Conservation (phyloP, 164 flowering plant species). For the Magnolia changhungtana region DNA sequence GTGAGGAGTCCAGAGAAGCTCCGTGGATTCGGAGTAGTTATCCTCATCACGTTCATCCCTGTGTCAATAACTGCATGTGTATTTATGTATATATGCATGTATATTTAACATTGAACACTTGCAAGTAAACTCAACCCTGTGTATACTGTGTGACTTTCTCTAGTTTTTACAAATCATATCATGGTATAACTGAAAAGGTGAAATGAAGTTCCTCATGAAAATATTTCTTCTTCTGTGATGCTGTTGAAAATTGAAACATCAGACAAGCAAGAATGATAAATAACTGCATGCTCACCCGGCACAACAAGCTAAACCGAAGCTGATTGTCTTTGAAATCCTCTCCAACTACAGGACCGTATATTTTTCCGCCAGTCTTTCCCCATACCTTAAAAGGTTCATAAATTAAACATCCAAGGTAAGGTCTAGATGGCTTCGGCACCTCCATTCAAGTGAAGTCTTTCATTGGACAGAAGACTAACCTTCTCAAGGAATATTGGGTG, state of each 20-base stretch:
- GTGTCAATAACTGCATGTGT: too few relatives aligned
- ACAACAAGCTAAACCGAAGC: constrained; percentile 68
- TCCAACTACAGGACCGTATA: constrained; percentile 67
- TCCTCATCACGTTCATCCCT: too few relatives aligned
- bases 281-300: constrained; percentile 38
- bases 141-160: too few relatives aligned
- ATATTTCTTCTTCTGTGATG: too few relatives aligned
- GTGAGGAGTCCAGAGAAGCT: too few relatives aligned
- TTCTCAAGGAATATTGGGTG: constrained; percentile 85
- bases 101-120: too few relatives aligned
- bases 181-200: too few relatives aligned
- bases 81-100: too few relatives aligned
- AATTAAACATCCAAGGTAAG: neutral
- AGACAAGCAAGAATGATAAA: neutral
- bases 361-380: constrained; percentile 62
- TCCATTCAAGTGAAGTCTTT: neutral
- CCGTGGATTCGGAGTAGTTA: too few relatives aligned
- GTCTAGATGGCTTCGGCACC: neutral
- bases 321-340: constrained; percentile 70
- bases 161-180: too few relatives aligned
- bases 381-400: constrained; percentile 36
- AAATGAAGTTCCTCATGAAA: too few relatives aligned
- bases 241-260: neutral
- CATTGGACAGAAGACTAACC: constrained; percentile 30
- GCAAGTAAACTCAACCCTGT: too few relatives aligned